Conservation (phyloP, 2,329 filamentous ascomycete species). For the Cytospora mali region DNA sequence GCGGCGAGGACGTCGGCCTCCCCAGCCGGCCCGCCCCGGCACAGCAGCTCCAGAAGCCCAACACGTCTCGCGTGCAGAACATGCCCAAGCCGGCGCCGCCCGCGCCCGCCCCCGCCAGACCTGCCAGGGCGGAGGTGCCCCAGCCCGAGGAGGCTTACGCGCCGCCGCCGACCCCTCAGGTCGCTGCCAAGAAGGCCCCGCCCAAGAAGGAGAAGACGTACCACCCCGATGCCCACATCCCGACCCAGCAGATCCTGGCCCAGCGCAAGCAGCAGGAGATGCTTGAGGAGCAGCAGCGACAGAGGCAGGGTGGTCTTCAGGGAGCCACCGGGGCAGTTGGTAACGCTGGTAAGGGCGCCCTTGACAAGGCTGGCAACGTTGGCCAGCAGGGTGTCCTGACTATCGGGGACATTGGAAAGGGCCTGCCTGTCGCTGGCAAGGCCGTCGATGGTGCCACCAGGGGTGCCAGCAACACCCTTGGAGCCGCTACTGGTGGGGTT, state of each 20-base stretch:
- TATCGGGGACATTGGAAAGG: conserved; percentile 20
- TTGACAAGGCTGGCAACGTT: conserved; percentile 17
- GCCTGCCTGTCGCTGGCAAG: conserved; percentile 23
- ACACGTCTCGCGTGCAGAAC: too few relatives aligned
- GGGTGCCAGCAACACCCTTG: conserved; percentile 23
- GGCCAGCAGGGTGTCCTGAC: conserved; percentile 22
- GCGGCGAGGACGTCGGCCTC: conserved; percentile 25
- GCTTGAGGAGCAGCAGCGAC: conserved; percentile 10
- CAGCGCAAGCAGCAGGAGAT: conserved; percentile 22
- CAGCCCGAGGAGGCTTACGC: conserved; percentile 14
- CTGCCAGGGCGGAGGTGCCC: conserved; percentile 6
- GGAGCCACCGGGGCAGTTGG: background rate
- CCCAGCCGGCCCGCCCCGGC: conserved; percentile 23
- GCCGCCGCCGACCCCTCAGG: conserved; percentile 12
- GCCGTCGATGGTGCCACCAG: conserved; percentile 23
- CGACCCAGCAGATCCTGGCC: conserved; percentile 23
- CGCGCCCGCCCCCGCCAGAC: conserved; percentile 3
- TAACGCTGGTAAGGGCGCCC: conserved; percentile 14
- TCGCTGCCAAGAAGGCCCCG: conserved; percentile 12
- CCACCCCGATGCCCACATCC: conserved; percentile 16
- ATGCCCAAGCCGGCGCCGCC: conserved; percentile 8
- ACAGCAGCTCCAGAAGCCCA: conserved; percentile 10
- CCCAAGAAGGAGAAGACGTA: conserved; percentile 27
- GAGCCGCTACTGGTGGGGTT: conserved; percentile 20
- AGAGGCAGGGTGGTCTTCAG: conserved; percentile 4